These are phyloP conservation scores for Colletotrichum nymphaeae DNA, from an alignment of 2,329 filamentous ascomycete species.

Conservation along the genomic window DNA sequence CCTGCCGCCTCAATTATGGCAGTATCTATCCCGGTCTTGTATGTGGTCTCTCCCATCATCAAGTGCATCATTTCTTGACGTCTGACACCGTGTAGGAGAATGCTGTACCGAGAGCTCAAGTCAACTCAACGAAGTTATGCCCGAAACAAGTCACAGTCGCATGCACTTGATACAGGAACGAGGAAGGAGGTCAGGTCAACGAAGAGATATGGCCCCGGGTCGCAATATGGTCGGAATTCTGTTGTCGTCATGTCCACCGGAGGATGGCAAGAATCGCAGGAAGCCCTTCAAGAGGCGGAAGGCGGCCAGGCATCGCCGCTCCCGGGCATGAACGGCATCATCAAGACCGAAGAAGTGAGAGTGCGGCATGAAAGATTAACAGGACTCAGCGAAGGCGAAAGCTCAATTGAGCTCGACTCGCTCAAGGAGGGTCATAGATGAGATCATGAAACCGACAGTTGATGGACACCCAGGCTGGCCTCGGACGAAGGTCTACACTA, in stretches of 20 bases:
- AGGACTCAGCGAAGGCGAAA: neutral
- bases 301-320: constrained; percentile 7
- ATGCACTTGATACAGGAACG: constrained; percentile 22
- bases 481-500: neutral
- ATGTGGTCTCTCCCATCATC: constrained; percentile 15
- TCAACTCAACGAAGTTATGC: constrained; percentile 44
- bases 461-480: neutral
- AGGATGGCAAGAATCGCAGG: constrained; percentile 47
- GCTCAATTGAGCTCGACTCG: constrained; percentile 36
- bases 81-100: constrained; percentile 40
- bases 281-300: constrained; percentile 42
- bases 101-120: constrained; percentile 48
- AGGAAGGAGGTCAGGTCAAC: constrained; percentile 18
- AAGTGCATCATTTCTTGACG: neutral
- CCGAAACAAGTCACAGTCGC: constrained; percentile 37
- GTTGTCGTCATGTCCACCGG: constrained; percentile 46
- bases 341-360: constrained; percentile 46
- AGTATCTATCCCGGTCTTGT: constrained; percentile 48
- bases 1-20: constrained; percentile 51
- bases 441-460: neutral
- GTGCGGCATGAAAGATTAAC: constrained; percentile 38
- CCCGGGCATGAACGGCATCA: constrained; percentile 36
- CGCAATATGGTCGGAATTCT: constrained; percentile 44
- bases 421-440: neutral
- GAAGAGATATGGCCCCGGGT: constrained; percentile 36